Base-by-base conservation (phyloP, 306 rosid genomes). In the Rosa chinensis region DNA sequence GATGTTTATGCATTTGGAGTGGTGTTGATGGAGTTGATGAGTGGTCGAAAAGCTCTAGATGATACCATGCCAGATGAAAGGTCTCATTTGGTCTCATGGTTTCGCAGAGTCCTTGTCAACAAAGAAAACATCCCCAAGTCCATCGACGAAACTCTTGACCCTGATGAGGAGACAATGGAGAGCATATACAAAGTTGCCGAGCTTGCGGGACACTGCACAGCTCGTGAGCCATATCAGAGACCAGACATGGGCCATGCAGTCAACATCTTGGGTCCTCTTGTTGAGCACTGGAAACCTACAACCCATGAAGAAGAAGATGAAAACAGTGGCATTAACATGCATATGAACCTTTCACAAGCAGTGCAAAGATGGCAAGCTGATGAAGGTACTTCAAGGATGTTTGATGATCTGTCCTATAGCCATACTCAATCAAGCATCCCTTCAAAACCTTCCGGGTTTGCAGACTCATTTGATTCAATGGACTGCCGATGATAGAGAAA, bases 211-310 rank as follows among this genome's bases (percentile, higher is more conserved):
- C 92, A 93, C 43, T 93, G 97, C 77, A 93, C 97, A 44, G 95
- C 92, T 61, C 97, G 97, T 0, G 97, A 92, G 84, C 97, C 97
- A 43, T 89, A 92, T 76, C 97, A 91, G 80, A 89, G 97, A 80
- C 97, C 97, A 0, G 97, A 93, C 76, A 93, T 93, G 97, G 96
- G 97, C 21, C 97, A 93, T 69, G 96, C 96, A 0, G 97, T 93
- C 72, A 93, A 91, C 84, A 85, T 91, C 59, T 75, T 93, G 77
- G 92, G 89, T 72, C 97, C 97, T 55, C 89, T 90, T 2, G 96
- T 93, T 0, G 96, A 93, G 67, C 97, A 84, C 62, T 93, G 97
- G 97, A 93, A 91, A 62, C 97, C 97, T 8, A 25, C 85, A 4
- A 62, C 68, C 75, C 91, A 85, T 18, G 92, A 91, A 70, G 96